Conservation (phyloP, 257 asterid species). For the Solanum ahanhuiri region DNA sequence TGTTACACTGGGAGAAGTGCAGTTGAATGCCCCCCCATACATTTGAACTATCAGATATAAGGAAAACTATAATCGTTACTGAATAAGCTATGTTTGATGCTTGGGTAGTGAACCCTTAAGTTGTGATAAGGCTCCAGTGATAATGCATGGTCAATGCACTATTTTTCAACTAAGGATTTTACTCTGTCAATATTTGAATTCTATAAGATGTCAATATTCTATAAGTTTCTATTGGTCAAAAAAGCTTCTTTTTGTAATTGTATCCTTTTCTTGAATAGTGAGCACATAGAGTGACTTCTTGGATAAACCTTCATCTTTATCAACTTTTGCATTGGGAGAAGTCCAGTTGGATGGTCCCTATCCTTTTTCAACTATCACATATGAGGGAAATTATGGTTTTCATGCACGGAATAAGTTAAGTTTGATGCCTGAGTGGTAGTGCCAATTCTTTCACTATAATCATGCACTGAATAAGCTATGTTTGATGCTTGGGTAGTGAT, state of each 20-base stretch:
- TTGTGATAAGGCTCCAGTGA: background rate
- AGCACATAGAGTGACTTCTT: background rate
- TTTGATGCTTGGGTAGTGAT: background rate
- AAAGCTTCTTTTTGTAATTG: background rate
- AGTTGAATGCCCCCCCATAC: background rate
- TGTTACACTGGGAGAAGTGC: background rate
- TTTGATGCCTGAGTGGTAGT: background rate
- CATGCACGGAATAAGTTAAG: background rate
- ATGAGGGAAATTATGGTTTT: background rate
- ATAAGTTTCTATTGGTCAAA: background rate
- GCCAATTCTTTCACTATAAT: background rate
- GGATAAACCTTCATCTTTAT: background rate
- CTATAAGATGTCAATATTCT: background rate
- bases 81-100: background rate
- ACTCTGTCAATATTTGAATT: background rate
- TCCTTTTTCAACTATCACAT: background rate
- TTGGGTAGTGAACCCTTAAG: background rate
- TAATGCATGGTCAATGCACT: background rate
- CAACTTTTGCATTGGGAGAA: background rate
- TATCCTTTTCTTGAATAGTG: background rate
- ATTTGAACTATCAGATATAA: background rate
- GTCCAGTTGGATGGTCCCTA: background rate
- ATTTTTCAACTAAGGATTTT: background rate
- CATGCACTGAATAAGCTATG: background rate
- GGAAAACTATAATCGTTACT: background rate